Percentiles rank a stretch among this genome's conserved stretches.
These are phyloP conservation scores for Prunus dulcis DNA, from an alignment of 306 rosid genomes.

Conservation along the genomic window DNA sequence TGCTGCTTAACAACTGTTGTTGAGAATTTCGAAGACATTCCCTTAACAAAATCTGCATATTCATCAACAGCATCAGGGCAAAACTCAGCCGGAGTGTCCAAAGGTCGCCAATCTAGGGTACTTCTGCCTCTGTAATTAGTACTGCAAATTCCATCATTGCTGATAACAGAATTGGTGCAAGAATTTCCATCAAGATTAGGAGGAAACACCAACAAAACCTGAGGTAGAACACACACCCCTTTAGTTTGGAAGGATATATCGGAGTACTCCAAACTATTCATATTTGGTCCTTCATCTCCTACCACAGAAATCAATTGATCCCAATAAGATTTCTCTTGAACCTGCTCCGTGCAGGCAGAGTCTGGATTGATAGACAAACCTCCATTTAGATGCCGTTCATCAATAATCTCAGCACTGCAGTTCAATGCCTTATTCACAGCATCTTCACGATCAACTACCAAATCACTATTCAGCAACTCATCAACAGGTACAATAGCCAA, in stretches of 20 bases:
- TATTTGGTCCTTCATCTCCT: conserved; percentile 14
- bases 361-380: conserved; percentile 5
- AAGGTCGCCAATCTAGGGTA: background rate
- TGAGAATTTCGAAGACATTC: background rate
- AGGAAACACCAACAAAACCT: background rate
- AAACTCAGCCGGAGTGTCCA: background rate
- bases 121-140: background rate
- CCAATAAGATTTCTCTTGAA: conserved; percentile 18
- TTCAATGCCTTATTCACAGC: background rate
- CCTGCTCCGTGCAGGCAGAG: background rate
- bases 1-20: background rate
- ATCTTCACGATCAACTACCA: conserved; percentile 11
- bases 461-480: background rate
- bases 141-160: background rate
- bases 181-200: background rate
- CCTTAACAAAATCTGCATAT: background rate
- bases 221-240: conserved; percentile 13
- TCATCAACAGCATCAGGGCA: background rate
- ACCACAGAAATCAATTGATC: conserved; percentile 9
- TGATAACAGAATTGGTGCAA: background rate
- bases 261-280: conserved; percentile 5
- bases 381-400: conserved; percentile 6
- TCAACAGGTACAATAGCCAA: conserved; percentile 9
- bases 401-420: background rate
- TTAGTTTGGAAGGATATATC: conserved; percentile 6